These are phyloP conservation scores for Xerocomus potaroensis DNA, from an alignment of 768 basidiomycete species.

Conservation along the genomic window DNA sequence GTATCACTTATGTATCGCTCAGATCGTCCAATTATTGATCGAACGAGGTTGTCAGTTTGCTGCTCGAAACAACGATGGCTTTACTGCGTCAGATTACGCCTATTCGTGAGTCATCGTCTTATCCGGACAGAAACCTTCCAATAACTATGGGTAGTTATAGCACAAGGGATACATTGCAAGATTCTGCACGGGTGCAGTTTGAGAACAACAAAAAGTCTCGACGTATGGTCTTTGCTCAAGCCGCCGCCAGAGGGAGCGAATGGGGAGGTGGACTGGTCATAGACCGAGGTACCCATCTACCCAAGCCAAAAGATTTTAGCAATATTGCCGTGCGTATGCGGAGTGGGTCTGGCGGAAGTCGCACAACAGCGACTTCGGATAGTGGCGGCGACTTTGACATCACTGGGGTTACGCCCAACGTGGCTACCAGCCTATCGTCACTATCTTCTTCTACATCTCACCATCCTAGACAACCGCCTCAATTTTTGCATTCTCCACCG, in stretches of 20 bases:
- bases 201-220: constrained; percentile 77
- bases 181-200: constrained; percentile 72
- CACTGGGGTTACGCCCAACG: constrained; percentile 36
- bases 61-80: constrained; percentile 85
- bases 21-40: constrained; percentile 83
- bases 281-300: constrained; percentile 43
- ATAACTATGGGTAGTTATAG: constrained; percentile 45
- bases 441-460: constrained; percentile 63
- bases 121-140: not conserved
- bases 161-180: constrained; percentile 74
- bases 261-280: constrained; percentile 44
- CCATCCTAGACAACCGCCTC: constrained; percentile 36
- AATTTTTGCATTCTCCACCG: constrained; percentile 41
- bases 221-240: constrained; percentile 67
- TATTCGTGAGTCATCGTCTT: constrained; percentile 38
- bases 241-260: constrained; percentile 63
- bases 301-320: constrained; percentile 40
- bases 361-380: constrained; percentile 72
- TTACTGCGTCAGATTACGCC: constrained; percentile 89
- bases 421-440: constrained; percentile 47
- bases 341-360: constrained; percentile 78
- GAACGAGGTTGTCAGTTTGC: constrained; percentile 83
- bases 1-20: constrained; percentile 11
- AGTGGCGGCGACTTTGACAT: constrained; percentile 62
- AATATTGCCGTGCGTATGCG: constrained; percentile 54